These are phyloP conservation scores for Sporobolomyces roseus DNA, from an alignment of 768 basidiomycete species.

Conservation along the genomic window DNA sequence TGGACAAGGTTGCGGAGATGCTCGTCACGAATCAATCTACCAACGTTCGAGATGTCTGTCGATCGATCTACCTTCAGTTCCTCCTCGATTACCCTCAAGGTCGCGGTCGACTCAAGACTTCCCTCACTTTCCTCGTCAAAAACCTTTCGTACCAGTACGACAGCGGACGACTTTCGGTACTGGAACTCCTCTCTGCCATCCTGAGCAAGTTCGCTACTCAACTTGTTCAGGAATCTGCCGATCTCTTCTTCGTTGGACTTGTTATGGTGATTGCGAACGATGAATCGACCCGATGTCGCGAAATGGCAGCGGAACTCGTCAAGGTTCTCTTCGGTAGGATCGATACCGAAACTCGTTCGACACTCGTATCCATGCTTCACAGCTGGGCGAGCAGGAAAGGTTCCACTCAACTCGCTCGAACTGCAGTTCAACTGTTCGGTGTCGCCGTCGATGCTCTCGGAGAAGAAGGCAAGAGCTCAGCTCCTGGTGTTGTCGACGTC, in stretches of 20 bases:
- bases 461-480: conserved; percentile 53
- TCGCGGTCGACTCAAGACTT: conserved; percentile 76
- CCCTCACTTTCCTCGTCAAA: conserved; percentile 85
- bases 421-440: conserved; percentile 78
- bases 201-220: conserved; percentile 74
- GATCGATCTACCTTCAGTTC: conserved; percentile 85
- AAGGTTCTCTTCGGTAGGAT: conserved; percentile 69
- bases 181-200: conserved; percentile 83
- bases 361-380: conserved; percentile 67
- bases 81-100: conserved; percentile 96
- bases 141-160: conserved; percentile 88
- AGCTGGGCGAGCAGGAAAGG: conserved; percentile 68
- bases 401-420: conserved; percentile 62
- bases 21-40: conserved; percentile 89
- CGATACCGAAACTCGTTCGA: conserved; percentile 58
- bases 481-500: conserved; percentile 47
- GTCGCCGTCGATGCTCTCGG: conserved; percentile 66
- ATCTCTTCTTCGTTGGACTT: conserved; percentile 83
- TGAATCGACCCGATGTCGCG: conserved; percentile 79
- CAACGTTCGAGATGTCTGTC: conserved; percentile 85
- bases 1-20: conserved; percentile 85
- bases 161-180: conserved; percentile 83
- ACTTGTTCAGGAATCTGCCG: conserved; percentile 72
- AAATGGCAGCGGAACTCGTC: conserved; percentile 78
- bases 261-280: conserved; percentile 94